Conservation (phyloP, 169 alveolate species). For the Amoebophrya sp. region DNA sequence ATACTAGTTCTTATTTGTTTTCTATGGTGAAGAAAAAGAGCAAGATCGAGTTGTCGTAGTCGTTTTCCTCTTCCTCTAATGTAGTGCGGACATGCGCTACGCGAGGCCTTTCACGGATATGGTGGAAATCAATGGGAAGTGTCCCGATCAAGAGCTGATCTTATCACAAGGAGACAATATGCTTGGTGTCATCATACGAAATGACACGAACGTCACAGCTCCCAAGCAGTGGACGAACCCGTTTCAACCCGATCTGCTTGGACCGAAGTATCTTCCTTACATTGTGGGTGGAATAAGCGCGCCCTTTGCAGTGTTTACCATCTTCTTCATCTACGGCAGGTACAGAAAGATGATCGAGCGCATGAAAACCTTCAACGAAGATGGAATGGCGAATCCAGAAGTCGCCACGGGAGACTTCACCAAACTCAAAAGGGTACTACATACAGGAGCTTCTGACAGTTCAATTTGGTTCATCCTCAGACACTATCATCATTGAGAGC, state of each 20-base stretch:
- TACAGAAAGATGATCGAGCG: neutral
- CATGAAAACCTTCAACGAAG: neutral
- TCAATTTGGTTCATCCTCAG: no score
- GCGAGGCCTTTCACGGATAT: neutral
- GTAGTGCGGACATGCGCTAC: slow-evolving; percentile 2
- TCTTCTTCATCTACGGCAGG: neutral
- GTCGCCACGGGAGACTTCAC: neutral
- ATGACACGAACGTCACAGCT: neutral
- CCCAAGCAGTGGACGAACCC: neutral
- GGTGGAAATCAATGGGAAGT: neutral
- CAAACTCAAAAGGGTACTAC: neutral
- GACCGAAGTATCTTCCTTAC: neutral
- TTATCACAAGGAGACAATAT: neutral
- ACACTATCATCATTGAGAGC: no score
- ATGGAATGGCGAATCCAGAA: neutral
- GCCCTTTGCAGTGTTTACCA: neutral
- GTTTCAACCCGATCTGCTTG: neutral
- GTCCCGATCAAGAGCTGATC: neutral
- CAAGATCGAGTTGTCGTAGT: no score
- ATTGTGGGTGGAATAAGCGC: neutral
- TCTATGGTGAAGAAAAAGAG: no score
- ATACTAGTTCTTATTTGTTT: no score
- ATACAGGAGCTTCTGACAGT: no score
- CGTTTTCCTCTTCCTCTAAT: no score
- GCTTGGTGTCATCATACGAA: neutral